phyloP scores from a whole-genome alignment of 2,329 filamentous ascomycete genomes.

The Nemania sp. region DNA sequence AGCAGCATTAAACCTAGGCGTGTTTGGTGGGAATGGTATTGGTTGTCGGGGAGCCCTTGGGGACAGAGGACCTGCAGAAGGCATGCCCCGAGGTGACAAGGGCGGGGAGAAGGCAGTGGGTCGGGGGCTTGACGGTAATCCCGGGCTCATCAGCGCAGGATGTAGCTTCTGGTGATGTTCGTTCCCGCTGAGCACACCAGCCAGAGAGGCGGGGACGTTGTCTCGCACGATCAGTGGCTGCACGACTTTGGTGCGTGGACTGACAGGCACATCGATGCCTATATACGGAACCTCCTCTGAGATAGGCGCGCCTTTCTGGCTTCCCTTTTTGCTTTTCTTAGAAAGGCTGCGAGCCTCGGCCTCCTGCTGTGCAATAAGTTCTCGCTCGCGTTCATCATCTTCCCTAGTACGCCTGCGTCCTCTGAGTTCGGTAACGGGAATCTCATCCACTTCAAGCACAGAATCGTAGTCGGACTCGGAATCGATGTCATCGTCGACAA shows the following conservation, averaged over 20 bases:
- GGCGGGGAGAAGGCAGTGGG: slow-evolving; percentile 67
- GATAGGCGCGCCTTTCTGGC: slow-evolving; percentile 53
- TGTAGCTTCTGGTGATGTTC: slow-evolving; percentile 40
- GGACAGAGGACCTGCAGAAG: slow-evolving; percentile 62
- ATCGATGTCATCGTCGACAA: slow-evolving; percentile 60
- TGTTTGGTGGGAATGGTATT: slow-evolving; percentile 72
- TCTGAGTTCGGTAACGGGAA: slow-evolving; percentile 61
- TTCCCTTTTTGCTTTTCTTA: slow-evolving; percentile 68
- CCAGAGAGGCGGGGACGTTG: slow-evolving; percentile 54
- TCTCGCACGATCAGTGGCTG: slow-evolving; percentile 44
- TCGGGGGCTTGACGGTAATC: slow-evolving; percentile 63
- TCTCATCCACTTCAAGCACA: slow-evolving; percentile 69
- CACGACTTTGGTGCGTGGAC: slow-evolving; percentile 42
- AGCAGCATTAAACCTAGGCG: slow-evolving; percentile 66
- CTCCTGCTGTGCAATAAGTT: slow-evolving; percentile 68
- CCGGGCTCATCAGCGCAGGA: slow-evolving; percentile 60
- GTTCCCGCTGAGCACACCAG: slow-evolving; percentile 53
- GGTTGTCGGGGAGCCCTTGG: slow-evolving; percentile 75
- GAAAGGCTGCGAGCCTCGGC: slow-evolving; percentile 73
- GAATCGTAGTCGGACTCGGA: slow-evolving; percentile 86
- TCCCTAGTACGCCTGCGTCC: slow-evolving; percentile 84
- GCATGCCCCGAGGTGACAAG: slow-evolving; percentile 64
- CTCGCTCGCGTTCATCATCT: slow-evolving; percentile 81
- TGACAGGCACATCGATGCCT: slow-evolving; percentile 45
- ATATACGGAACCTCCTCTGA: slow-evolving; percentile 41